Evolutionary conservation across 2,329 filamentous ascomycete genomes (phyloP).

Genomic region (Scortechinia acanthostroma): DNA sequence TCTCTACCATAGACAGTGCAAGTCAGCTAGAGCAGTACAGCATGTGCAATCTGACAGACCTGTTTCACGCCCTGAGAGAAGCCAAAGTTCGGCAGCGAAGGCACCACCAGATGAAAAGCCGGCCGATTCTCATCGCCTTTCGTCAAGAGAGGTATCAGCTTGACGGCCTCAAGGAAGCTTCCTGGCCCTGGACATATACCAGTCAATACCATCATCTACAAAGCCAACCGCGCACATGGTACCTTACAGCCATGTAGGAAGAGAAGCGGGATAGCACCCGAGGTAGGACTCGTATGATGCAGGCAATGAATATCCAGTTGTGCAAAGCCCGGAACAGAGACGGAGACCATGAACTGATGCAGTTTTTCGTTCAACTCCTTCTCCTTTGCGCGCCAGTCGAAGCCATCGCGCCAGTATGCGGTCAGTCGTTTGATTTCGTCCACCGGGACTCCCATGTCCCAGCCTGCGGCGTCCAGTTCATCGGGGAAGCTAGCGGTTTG

Average conservation of each 20-base stretch:
- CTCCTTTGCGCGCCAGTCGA: slow-evolving; percentile 24
- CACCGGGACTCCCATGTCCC: slow-evolving; percentile 26
- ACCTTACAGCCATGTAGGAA: slow-evolving; percentile 7
- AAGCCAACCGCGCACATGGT: slow-evolving; percentile 12
- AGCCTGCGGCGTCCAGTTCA: slow-evolving; percentile 25
- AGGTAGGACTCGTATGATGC: slow-evolving; percentile 14
- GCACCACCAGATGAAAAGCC: background rate
- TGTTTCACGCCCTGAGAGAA: background rate
- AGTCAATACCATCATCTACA: too few species aligned
- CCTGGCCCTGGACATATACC: too few species aligned
- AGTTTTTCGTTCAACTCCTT: slow-evolving; percentile 18
- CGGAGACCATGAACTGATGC: slow-evolving; percentile 22
- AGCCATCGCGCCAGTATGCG: slow-evolving; percentile 21
- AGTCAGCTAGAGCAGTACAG: too few species aligned
- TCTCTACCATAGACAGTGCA: too few species aligned
- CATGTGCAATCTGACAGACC: background rate
- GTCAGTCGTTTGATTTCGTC: slow-evolving; percentile 21
- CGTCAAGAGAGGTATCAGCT: background rate
- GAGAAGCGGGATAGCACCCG: background rate
- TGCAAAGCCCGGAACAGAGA: slow-evolving; percentile 26
- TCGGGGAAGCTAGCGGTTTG: slow-evolving; percentile 24
- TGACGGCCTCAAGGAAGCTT: background rate
- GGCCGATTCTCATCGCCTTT: too few species aligned
- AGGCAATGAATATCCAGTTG: slow-evolving; percentile 26
- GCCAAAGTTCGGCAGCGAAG: background rate